Conservation (phyloP, 2,329 filamentous ascomycete genomes). For the Endoconidiophora polonica region DNA sequence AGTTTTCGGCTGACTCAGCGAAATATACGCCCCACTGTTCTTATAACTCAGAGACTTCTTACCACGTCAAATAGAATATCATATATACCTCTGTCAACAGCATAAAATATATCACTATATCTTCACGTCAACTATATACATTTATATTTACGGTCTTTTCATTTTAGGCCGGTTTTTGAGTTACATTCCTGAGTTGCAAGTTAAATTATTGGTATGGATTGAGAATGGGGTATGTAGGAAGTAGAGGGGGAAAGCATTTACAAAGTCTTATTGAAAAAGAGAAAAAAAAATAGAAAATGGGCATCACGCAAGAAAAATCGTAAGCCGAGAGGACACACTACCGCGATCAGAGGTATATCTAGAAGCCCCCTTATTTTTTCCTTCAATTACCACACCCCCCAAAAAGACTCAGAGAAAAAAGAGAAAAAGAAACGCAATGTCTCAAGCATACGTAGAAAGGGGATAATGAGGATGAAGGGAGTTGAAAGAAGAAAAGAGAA, state of each 20-base stretch:
- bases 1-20: conserved; percentile 10
- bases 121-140: background rate
- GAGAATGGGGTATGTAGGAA: background rate
- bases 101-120: background rate
- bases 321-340: conserved; percentile 12
- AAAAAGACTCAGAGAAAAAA: conserved; percentile 15
- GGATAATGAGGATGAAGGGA: background rate
- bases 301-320: conserved; percentile 13
- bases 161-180: too few species aligned
- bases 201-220: background rate
- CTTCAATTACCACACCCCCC: conserved; percentile 15
- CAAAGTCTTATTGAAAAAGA: conserved; percentile 3
- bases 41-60: too few species aligned
- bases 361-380: conserved; percentile 18
- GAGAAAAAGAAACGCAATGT: conserved; percentile 5
- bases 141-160: background rate
- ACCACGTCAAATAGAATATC: too few species aligned
- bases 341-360: conserved; percentile 23
- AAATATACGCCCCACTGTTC: background rate
- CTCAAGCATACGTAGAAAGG: conserved; percentile 1
- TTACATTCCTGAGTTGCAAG: background rate
- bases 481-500: conserved; percentile 7
- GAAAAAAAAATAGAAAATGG: conserved; percentile 10
- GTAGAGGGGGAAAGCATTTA: conserved; percentile 6
- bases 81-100: too few species aligned